Conservation (phyloP, 1,139 yeast species). For the Yamadazyma mexicana region DNA sequence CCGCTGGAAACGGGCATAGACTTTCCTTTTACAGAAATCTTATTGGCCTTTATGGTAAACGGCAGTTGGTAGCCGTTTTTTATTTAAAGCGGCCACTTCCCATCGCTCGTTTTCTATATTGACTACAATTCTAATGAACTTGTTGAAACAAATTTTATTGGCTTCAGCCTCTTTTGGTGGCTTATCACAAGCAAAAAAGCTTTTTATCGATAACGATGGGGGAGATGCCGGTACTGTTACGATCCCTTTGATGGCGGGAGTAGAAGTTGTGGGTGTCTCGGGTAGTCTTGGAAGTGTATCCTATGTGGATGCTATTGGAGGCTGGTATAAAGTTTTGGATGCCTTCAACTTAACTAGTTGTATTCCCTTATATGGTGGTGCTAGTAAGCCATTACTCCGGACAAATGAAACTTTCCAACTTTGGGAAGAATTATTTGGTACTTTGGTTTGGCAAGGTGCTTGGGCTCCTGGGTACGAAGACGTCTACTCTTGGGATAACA, state of each 20-base stretch:
- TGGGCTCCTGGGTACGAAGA: constrained; percentile 29
- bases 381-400: constrained; percentile 35
- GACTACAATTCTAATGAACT: not conserved
- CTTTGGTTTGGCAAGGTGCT: constrained; percentile 44
- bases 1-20: not conserved
- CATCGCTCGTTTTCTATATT: not conserved
- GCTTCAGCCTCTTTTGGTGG: constrained; percentile 3
- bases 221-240: constrained; percentile 29
- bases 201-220: constrained; percentile 43
- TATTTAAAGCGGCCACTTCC: not conserved
- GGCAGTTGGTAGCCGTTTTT: not conserved
- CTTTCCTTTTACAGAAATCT: not conserved
- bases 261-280: constrained; percentile 38
- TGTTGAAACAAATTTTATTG: not conserved
- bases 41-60: not conserved
- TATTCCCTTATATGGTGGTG: constrained; percentile 40
- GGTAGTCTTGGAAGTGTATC: constrained; percentile 39
- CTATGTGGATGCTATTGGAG: constrained; percentile 34
- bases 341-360: constrained; percentile 34
- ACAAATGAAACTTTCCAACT: constrained; percentile 36
- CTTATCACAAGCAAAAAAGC: constrained; percentile 19
- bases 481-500: constrained; percentile 27
- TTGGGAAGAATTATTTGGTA: constrained; percentile 38
- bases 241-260: constrained; percentile 37
- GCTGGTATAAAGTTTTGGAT: constrained; percentile 23